Base-by-base conservation (phyloP, 345 rosid genomes). In the Odontarrhena argentea region DNA sequence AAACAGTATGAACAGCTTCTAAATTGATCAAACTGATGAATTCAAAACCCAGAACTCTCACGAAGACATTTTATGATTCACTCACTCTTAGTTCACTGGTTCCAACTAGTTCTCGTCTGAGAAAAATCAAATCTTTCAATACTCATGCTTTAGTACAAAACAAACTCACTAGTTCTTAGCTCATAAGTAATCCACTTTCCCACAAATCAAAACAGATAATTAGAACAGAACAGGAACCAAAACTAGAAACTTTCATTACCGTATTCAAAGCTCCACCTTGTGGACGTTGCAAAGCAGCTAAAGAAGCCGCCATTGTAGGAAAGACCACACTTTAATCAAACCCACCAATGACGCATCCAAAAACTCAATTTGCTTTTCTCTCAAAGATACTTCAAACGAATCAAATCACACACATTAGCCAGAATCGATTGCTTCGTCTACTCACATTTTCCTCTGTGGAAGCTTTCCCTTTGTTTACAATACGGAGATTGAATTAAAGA, bases 201-300 rank as follows among this genome's bases (percentile, higher is more conserved):
- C 35, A 14, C 4, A 14, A 60, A 63, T 53, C 38, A 66, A 63
- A 26, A 18, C 40, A 63, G 11, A 63, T 42, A 34, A 54, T 45
- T 25, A 66, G 57, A 52, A 30, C 37, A 34, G 22, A 69, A 50
- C 15, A 37, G 12, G 12, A 60, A 26, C 7, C 12, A 32, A 18
- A 41, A 50, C 3, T 9, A 48, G 65, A 53, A 47, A 67, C 55
- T 28, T 32, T 12, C 4, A 15, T 55, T 71, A 92, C 98, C 95
- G 89, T 80, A 80, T 86, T 89, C 37, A 87, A 74, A 55, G 81
- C 69, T 56, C 88, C 90, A 24, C 51, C 74, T 60, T 88, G 81
- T 11, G 90, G 86, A 30, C 96, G 87, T 68, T 91, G 94, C 68
- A 85, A 67, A 76, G 87, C 81, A 45, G 91, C 86, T 72, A 84